Percentiles rank a stretch among this genome's conserved stretches.
Evolutionary conservation across 768 basidiomycete species (phyloP).

Genomic region (Mycena rebaudengoi): DNA sequence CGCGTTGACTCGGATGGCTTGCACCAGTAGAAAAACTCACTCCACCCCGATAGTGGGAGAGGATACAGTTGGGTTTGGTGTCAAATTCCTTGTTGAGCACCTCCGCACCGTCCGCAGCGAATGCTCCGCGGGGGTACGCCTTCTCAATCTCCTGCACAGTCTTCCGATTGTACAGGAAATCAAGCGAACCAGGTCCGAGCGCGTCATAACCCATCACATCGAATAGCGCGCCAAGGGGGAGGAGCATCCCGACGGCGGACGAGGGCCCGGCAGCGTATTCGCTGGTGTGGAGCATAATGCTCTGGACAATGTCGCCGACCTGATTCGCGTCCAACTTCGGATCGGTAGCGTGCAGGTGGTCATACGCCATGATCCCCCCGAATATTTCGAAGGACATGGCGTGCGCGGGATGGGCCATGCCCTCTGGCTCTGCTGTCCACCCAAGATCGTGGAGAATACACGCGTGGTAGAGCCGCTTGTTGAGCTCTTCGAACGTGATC

Average conservation of each 20-base stretch:
- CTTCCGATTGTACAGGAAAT: neutral
- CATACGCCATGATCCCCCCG: slow-evolving; percentile 27
- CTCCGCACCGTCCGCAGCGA: neutral
- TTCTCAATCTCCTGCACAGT: neutral
- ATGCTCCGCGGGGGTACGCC: neutral
- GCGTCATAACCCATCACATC: neutral
- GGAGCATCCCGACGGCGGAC: neutral
- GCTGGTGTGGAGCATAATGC: slow-evolving; percentile 25
- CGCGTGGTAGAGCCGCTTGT: slow-evolving; percentile 14
- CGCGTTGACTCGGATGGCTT: no score
- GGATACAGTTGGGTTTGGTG: neutral
- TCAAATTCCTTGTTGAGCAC: neutral
- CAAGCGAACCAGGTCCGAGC: neutral
- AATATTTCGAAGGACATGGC: slow-evolving; percentile 27
- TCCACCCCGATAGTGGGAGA: neutral
- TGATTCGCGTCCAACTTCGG: neutral
- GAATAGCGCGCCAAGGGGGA: neutral
- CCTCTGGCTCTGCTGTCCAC: slow-evolving; percentile 4
- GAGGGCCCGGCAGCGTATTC: no score
- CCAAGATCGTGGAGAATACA: slow-evolving; percentile 26
- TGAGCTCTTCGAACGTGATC: slow-evolving; percentile 11
- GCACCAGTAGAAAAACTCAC: no score
- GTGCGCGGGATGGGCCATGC: no score
- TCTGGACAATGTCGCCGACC: slow-evolving; percentile 24
- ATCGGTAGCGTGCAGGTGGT: slow-evolving; percentile 16